Evolutionary conservation across 1,284 basidiomycete species (phyloP), one percentile per base, ranked within the genome.

Genomic region (Cryptococcus maquisensis): DNA sequence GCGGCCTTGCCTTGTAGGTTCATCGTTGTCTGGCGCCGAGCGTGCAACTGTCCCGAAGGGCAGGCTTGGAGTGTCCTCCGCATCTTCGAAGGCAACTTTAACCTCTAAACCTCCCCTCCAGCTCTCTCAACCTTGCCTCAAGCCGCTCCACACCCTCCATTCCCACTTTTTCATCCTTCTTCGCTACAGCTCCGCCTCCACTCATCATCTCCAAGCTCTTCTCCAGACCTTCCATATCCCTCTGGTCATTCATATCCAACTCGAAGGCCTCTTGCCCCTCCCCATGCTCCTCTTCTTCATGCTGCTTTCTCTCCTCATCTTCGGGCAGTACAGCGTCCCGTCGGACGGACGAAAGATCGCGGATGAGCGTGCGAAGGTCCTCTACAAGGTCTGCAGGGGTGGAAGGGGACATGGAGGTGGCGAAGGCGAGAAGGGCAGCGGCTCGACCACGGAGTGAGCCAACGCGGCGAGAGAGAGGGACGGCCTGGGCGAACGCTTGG

Each of bases 371-470:
- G 81, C 81, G 64, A 76, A 80, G 61, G 78, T 83, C 66, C 82
- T 80, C 66, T 78, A 86, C 85, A 83, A 90, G 7, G 84, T 16
- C 79, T 75, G 4, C 84, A 85, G 62, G 82, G 82, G 0, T 80
- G 69, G 2, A 86, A 75, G 24, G 35, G 21, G 51, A n/a, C n/a
- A 55, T 21, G 12, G 60, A 47, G 21, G 52, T 44, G 7, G 58
- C 50, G 26, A 64, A 59, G 5, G 66, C 47, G 10, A 74, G 61
- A 1, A 81, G 62, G 4, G 74, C 73, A 0, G 75, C 68, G 0
- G 78, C 71, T 45, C 73, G 64, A 8, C 80, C 81, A 6, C 79
- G 69, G 12, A 81, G 60, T 7, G 56, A 37, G 18, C 81, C 81
- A 2, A 81, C 57, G 15, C 68, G 57, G 9, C 78, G 68, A 2